Evolutionary conservation across 768 basidiomycete genomes (phyloP).

Genomic region (Tricholoma sp.): DNA sequence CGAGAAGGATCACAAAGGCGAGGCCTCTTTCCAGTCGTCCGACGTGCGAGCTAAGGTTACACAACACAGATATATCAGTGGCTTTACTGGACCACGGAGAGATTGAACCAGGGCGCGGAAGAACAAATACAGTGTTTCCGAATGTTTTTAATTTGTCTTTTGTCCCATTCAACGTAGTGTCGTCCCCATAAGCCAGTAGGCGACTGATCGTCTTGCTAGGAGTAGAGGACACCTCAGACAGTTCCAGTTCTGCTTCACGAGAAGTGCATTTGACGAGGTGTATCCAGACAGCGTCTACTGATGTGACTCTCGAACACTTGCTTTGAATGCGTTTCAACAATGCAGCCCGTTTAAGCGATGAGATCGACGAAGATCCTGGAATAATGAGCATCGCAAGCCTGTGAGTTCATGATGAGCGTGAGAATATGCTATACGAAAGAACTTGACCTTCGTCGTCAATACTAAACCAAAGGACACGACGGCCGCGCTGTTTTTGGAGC

Average conservation of each 20-base stretch:
- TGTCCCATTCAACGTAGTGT: conserved; percentile 47
- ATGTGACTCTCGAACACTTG: conserved; percentile 44
- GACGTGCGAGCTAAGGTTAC: conserved; percentile 68
- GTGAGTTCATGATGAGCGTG: background rate
- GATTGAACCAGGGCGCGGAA: conserved; percentile 85
- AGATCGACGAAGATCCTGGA: conserved; percentile 71
- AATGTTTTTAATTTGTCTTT: conserved; percentile 26
- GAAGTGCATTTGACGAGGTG: conserved; percentile 75
- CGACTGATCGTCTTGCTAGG: conserved; percentile 54
- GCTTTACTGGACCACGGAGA: conserved; percentile 99
- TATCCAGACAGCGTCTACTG: conserved; percentile 80
- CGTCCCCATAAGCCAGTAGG: conserved; percentile 84
- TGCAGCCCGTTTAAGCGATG: conserved; percentile 61
- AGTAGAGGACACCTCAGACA: conserved; percentile 38
- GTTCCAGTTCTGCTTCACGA: conserved; percentile 36
- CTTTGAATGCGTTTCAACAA: conserved; percentile 60
- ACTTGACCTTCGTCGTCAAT: background rate
- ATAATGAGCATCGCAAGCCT: conserved; percentile 64
- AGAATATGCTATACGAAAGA: background rate
- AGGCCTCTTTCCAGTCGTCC: conserved; percentile 85
- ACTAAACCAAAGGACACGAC: background rate
- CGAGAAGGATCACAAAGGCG: conserved; percentile 51
- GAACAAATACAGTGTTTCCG: conserved; percentile 58
- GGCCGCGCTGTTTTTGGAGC: too few species aligned
- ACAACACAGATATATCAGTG: conserved; percentile 88